Evolutionary conservation across 495 filamentous ascomycete species (phyloP).

Genomic region (Halenospora varia): DNA sequence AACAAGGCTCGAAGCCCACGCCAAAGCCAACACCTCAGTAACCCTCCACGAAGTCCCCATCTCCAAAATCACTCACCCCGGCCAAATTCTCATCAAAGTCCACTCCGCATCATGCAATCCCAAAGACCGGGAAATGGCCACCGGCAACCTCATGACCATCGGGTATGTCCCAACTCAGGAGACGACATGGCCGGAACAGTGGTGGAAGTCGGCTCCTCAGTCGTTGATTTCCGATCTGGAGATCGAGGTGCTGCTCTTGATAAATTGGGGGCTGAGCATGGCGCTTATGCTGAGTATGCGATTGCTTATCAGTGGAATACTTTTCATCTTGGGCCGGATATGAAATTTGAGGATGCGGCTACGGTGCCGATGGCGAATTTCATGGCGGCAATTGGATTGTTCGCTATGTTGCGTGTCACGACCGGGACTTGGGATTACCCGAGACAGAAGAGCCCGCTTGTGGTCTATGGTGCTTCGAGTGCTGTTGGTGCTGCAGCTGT

Average conservation of each 20-base stretch:
- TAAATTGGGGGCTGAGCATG: constrained; percentile 44
- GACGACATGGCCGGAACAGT: constrained; percentile 51
- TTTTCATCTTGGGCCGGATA: constrained; percentile 58
- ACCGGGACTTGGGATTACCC: constrained; percentile 56
- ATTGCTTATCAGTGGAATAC: constrained; percentile 57
- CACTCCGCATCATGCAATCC: background rate
- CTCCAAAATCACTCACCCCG: background rate
- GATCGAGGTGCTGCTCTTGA: constrained; percentile 46
- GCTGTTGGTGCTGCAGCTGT: constrained; percentile 64
- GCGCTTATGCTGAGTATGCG: constrained; percentile 69
- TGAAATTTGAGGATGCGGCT: constrained; percentile 64
- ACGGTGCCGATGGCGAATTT: constrained; percentile 66
- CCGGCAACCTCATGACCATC: constrained; percentile 27
- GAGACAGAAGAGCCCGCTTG: constrained; percentile 40
- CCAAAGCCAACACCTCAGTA: background rate
- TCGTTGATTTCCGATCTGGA: constrained; percentile 38
- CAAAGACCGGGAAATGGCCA: constrained; percentile 3
- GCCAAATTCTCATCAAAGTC: constrained; percentile 5
- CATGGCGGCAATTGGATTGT: constrained; percentile 63
- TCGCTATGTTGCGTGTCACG: constrained; percentile 52
- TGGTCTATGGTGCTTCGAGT: constrained; percentile 55
- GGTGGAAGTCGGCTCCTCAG: constrained; percentile 38
- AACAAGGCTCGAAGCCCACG: background rate
- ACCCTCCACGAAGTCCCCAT: background rate
- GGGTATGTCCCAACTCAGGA: constrained; percentile 55